phyloP scores from a whole-genome alignment of 495 filamentous ascomycete species.

The Glutinoglossum americanum region DNA sequence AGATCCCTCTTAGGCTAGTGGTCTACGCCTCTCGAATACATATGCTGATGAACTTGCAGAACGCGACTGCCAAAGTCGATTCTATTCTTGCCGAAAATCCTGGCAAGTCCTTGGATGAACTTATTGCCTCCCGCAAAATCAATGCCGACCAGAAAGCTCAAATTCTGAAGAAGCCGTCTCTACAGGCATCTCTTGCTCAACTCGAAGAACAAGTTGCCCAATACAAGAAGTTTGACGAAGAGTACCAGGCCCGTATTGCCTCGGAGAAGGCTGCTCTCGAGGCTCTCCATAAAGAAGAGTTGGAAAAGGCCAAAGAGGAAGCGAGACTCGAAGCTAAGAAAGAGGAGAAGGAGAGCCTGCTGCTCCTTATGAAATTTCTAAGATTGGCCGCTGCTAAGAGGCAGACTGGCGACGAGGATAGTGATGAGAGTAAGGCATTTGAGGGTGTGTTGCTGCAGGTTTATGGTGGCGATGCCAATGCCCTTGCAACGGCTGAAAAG shows the following conservation, averaged over 20 bases:
- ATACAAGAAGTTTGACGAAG: slow-evolving; percentile 62
- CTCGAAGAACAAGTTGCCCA: slow-evolving; percentile 65
- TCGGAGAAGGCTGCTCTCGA: slow-evolving; percentile 53
- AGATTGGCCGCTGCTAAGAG: slow-evolving; percentile 33
- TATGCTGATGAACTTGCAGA: slow-evolving; percentile 23
- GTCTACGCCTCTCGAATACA: not conserved
- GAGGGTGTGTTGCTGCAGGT: slow-evolving; percentile 77
- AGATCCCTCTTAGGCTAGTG: not conserved
- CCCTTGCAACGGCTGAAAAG: slow-evolving; percentile 65
- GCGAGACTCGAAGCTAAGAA: slow-evolving; percentile 35
- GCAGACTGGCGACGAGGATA: slow-evolving; percentile 37
- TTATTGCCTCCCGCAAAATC: slow-evolving; percentile 63
- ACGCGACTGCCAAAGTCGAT: slow-evolving; percentile 59
- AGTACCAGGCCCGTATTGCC: slow-evolving; percentile 45
- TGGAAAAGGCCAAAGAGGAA: slow-evolving; percentile 45
- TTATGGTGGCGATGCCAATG: slow-evolving; percentile 66
- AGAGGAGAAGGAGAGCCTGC: slow-evolving; percentile 25
- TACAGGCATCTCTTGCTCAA: slow-evolving; percentile 52
- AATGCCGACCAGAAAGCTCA: slow-evolving; percentile 84
- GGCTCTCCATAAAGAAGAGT: slow-evolving; percentile 44
- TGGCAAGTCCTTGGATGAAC: slow-evolving; percentile 57
- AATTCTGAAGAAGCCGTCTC: slow-evolving; percentile 67
- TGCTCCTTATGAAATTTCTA: slow-evolving; percentile 22
- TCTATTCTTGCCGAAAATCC: slow-evolving; percentile 55
- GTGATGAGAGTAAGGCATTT: slow-evolving; percentile 62